Conservation (phyloP, 192 early-diverging fungal genomes). For the Globomyces pollinis-pini region DNA sequence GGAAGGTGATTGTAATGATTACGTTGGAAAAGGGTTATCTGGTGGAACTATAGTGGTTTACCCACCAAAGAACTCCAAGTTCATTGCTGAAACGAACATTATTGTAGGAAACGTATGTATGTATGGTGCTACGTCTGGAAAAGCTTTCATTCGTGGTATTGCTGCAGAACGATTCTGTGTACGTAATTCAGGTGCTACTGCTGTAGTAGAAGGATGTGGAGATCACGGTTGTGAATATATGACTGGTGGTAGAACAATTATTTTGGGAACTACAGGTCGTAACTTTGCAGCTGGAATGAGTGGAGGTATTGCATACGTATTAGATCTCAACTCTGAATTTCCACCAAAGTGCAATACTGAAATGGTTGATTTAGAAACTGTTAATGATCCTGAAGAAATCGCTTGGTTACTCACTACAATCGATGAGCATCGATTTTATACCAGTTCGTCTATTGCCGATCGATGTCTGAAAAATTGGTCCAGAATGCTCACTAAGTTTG, state of each 20-base stretch:
- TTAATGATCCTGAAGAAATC: slow-evolving; percentile 70
- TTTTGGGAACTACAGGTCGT: slow-evolving; percentile 81
- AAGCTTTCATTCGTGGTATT: slow-evolving; percentile 85
- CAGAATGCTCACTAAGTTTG: slow-evolving; percentile 65
- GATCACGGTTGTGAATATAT: slow-evolving; percentile 99
- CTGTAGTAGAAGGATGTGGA: slow-evolving; percentile 93
- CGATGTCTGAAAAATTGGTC: slow-evolving; percentile 63
- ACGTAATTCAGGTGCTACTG: slow-evolving; percentile 93
- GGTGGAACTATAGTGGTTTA: slow-evolving; percentile 86
- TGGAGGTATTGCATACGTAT: slow-evolving; percentile 92
- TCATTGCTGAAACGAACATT: slow-evolving; percentile 80
- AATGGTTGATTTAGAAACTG: slow-evolving; percentile 80
- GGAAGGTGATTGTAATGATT: slow-evolving; percentile 98
- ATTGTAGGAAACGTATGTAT: slow-evolving; percentile 96
- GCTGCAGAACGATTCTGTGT: slow-evolving; percentile 97
- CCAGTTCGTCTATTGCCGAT: slow-evolving; percentile 72
- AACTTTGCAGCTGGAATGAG: slow-evolving; percentile 99
- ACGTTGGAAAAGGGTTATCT: slow-evolving; percentile 97
- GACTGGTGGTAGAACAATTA: slow-evolving; percentile 91
- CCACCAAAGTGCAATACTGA: slow-evolving; percentile 74
- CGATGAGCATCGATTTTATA: slow-evolving; percentile 71
- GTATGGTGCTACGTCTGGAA: slow-evolving; percentile 91
- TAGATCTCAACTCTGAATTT: slow-evolving; percentile 64
- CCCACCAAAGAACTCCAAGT: slow-evolving; percentile 72
- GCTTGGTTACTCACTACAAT: slow-evolving; percentile 67